Base-by-base conservation (phyloP, 2,329 filamentous ascomycete genomes). In the Ceratocystis smalleyi region DNA sequence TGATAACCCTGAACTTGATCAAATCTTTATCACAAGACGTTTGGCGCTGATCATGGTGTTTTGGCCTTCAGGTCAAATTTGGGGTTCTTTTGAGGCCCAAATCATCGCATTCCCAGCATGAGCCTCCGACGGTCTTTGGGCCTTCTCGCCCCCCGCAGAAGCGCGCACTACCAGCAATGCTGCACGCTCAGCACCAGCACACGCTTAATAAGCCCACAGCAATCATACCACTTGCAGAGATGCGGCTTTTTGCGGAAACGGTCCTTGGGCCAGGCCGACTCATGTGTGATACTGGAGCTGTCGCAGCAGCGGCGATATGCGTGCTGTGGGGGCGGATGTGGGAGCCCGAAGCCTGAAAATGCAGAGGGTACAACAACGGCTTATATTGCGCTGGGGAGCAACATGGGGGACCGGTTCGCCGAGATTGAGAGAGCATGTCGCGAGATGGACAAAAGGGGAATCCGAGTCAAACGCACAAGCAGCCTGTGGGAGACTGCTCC, bases 401-500 rank as follows among this genome's bases (percentile, higher is more conserved):
- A 99, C 73, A 75, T 97, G 62, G 92, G 91, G 3, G 86, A 97
- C 72, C 85, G 91, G 51, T 81, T 96, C 62, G 81, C 79, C 51
- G 88, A 87, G 82, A 95, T 99, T 68, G 91, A 96, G 73, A 79
- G 81, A 70, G 92, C 94, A 0, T 91, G 91, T 72, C 79, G 78
- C 55, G 82, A 87, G 71, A 90, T 99, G 83, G 83, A 88, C 68
- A 77, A 79, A 55, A 79, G 83, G 24, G 85, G 84, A 43, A 89
- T 97, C 71, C 82, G 76, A 63, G 81, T 99, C 47, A 80, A 83
- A 70, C 81, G 86, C 70, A 96, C 92, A 0, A 97, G 92, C 73
- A 87, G 85, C 67, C 78, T 99, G 2, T 99, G 94, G 82, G 91
- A 97, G 76, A 99, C 92, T 2, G 85, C 89, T 70, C 90, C 94